Evolutionary conservation across 495 filamentous ascomycete species (phyloP).

Genomic region (Aspergillus sclerotiicarbonarius): DNA sequence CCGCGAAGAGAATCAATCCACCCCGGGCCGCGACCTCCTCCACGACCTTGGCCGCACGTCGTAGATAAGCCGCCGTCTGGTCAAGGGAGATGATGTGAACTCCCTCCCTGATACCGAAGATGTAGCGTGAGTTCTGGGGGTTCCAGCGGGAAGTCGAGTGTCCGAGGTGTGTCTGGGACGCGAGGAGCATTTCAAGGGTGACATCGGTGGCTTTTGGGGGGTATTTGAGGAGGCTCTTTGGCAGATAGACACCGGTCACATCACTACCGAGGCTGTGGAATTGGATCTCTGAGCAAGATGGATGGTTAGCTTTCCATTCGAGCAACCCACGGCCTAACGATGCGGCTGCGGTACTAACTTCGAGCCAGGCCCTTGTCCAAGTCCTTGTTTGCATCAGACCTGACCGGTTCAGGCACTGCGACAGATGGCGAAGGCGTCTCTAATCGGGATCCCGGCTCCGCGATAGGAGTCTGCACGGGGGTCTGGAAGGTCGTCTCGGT

Average conservation of each 20-base stretch:
- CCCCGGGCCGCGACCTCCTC: constrained; percentile 79
- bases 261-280: constrained; percentile 33
- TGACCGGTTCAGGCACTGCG: constrained; percentile 5
- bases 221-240: constrained; percentile 61
- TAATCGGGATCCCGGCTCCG: constrained; percentile 15
- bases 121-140: constrained; percentile 90
- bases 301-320: not conserved
- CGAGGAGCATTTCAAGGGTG: constrained; percentile 88
- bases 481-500: constrained; percentile 32
- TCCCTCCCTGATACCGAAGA: constrained; percentile 84
- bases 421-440: constrained; percentile 17
- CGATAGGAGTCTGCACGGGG: constrained; percentile 16
- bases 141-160: constrained; percentile 94
- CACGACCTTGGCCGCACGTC: constrained; percentile 85
- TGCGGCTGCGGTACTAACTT: constrained; percentile 21
- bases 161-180: constrained; percentile 85
- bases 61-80: constrained; percentile 78
- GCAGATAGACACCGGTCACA: constrained; percentile 53
- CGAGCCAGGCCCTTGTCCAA: constrained; percentile 14
- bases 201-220: constrained; percentile 77
- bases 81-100: constrained; percentile 95
- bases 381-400: constrained; percentile 3
- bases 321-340: not conserved
- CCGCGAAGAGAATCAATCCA: constrained; percentile 87
- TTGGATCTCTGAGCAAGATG: constrained; percentile 23